Conservation (phyloP, 23 red algal species). For the Gracilaria gracilis region DNA sequence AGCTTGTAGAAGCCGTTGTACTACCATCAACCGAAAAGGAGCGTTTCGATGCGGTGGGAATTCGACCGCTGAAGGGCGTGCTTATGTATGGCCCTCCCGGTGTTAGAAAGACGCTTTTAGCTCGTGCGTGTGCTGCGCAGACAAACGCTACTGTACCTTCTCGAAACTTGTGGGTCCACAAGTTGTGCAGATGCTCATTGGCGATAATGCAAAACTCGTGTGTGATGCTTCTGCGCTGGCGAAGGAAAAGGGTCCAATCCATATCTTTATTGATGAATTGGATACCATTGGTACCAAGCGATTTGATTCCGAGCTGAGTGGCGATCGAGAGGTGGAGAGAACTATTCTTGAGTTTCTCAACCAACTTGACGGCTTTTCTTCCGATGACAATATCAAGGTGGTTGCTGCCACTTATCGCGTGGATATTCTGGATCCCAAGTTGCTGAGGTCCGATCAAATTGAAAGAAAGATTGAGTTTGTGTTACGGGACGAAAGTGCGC, state of each 20-base stretch:
- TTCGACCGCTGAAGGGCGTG: slow-evolving; percentile 98
- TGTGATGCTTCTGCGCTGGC: slow-evolving; percentile 98
- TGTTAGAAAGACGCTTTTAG: slow-evolving; percentile 98
- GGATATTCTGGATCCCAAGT: slow-evolving; percentile 96
- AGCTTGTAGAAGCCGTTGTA: slow-evolving; percentile 98
- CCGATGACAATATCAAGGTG: slow-evolving; percentile 92
- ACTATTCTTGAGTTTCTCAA: slow-evolving; percentile 99
- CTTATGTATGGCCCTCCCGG: slow-evolving; percentile 99
- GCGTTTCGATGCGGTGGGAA: slow-evolving; percentile 94
- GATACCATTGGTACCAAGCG: slow-evolving; percentile 99
- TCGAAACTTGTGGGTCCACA: slow-evolving; percentile 96
- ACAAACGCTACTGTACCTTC: slow-evolving; percentile 99
- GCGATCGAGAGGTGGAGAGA: slow-evolving; percentile 96
- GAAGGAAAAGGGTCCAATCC: slow-evolving; percentile 97
- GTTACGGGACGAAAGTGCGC: slow-evolving; percentile 92
- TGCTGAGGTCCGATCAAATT: slow-evolving; percentile 91
- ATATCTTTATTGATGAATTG: slow-evolving; percentile 99
- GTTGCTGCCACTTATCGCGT: slow-evolving; percentile 96
- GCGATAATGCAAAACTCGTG: slow-evolving; percentile 97
- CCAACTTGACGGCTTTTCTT: slow-evolving; percentile 96
- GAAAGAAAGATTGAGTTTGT: slow-evolving; percentile 99
- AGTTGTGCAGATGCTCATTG: slow-evolving; percentile 99
- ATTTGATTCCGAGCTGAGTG: slow-evolving; percentile 97
- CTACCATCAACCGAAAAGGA: slow-evolving; percentile 96
- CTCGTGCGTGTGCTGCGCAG: slow-evolving; percentile 97